These are phyloP conservation scores for Hanseniaspora guilliermondii DNA, from an alignment of 805 yeast genomes.

Conservation along the genomic window DNA sequence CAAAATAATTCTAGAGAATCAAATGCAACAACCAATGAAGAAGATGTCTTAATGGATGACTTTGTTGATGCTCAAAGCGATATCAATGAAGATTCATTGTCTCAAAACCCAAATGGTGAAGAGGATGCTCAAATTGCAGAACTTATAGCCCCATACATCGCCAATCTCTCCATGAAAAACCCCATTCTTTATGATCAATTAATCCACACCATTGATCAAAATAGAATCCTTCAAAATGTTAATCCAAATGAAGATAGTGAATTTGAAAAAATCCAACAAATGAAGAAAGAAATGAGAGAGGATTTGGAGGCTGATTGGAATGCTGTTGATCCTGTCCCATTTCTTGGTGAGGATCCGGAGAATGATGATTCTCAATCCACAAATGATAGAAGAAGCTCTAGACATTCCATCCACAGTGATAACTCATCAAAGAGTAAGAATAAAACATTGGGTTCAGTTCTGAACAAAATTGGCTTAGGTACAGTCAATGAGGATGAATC, in stretches of 20 bases:
- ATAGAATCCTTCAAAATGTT: conserved; percentile 3
- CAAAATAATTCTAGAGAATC: not conserved
- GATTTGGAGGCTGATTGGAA: conserved; percentile 13
- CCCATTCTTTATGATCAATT: conserved; percentile 2
- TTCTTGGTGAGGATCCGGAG: conserved; percentile 4
- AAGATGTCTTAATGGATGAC: not conserved
- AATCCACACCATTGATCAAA: conserved; percentile 10
- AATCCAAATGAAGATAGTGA: conserved; percentile 7
- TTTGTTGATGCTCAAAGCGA: not conserved
- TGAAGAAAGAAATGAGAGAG: conserved; percentile 13
- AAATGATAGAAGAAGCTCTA: not conserved
- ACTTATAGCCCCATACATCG: conserved; percentile 2
- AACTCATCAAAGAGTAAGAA: not conserved
- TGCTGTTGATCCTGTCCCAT: conserved; percentile 9
- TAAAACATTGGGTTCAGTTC: not conserved
- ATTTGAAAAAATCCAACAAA: conserved; percentile 11
- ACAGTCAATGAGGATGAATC: not conserved
- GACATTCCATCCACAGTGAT: not conserved
- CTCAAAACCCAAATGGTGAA: not conserved
- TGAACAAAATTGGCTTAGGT: not conserved
- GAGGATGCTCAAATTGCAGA: conserved; percentile 8
- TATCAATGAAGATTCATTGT: not conserved
- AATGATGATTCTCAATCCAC: not conserved
- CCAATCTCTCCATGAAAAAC: conserved; percentile 6
- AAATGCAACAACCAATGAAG: not conserved